These are phyloP conservation scores for Gentiana dahurica DNA, from an alignment of 257 asterid species.

Conservation along the genomic window DNA sequence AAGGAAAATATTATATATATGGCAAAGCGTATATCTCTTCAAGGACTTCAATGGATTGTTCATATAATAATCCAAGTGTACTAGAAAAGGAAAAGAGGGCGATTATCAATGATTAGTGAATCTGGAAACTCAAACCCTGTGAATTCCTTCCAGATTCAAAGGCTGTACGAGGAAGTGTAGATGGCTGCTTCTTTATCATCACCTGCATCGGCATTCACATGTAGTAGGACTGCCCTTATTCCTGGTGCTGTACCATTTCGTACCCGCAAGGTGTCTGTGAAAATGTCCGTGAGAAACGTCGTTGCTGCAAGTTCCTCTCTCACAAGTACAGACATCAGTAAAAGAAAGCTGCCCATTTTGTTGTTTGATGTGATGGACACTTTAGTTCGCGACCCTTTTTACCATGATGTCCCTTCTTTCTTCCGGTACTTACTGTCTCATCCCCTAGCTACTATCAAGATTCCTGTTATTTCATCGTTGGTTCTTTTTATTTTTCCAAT, in stretches of 20 bases:
- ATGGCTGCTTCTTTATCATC: conserved; percentile 11
- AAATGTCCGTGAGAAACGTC: conserved; percentile 17
- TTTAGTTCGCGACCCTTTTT: conserved; percentile 81
- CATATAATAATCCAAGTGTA: too few species aligned
- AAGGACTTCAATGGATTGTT: too few species aligned
- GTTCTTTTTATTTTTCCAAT: background rate
- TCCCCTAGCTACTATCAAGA: background rate
- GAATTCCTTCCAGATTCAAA: too few species aligned
- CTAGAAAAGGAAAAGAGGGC: too few species aligned
- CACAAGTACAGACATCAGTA: background rate
- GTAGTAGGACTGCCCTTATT: conserved; percentile 5
- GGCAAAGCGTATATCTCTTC: too few species aligned
- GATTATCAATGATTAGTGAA: too few species aligned
- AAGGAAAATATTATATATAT: too few species aligned
- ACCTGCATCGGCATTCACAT: background rate
- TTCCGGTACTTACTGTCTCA: conserved; percentile 45
- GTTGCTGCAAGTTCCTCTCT: conserved; percentile 5
- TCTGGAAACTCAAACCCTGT: too few species aligned
- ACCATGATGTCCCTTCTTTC: conserved; percentile 69
- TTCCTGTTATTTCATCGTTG: background rate
- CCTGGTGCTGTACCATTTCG: background rate
- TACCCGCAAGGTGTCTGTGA: conserved; percentile 4
- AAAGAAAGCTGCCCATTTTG: conserved; percentile 58
- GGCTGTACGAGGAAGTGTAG: background rate
- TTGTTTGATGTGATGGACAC: conserved; percentile 93